phyloP scores from a whole-genome alignment of 2,329 filamentous ascomycete species.

The Emergomyces orientalis region DNA sequence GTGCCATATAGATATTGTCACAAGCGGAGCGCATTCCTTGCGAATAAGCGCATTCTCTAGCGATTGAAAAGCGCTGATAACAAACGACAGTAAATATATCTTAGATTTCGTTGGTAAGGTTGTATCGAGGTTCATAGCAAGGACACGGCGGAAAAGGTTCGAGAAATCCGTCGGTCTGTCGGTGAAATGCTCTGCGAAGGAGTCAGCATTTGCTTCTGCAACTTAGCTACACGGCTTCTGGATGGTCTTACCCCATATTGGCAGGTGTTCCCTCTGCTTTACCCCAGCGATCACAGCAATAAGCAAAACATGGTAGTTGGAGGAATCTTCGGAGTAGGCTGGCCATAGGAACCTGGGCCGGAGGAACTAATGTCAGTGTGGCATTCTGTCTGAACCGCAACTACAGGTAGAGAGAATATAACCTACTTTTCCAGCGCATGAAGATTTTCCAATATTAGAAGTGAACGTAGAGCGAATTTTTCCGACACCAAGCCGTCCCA shows the following conservation, averaged over 20 bases:
- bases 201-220: neutral
- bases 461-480: slow-evolving; percentile 64
- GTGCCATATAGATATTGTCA: slow-evolving; percentile 93
- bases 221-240: neutral
- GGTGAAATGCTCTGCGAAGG: slow-evolving; percentile 50
- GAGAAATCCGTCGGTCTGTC: slow-evolving; percentile 75
- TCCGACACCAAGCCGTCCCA: slow-evolving; percentile 84
- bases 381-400: neutral
- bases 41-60: slow-evolving; percentile 80
- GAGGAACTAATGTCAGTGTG: slow-evolving; percentile 18
- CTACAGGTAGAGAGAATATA: neutral
- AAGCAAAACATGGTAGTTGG: slow-evolving; percentile 83
- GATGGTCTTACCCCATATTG: slow-evolving; percentile 63
- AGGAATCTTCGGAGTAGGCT: slow-evolving; percentile 76
- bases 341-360: slow-evolving; percentile 80
- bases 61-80: slow-evolving; percentile 88
- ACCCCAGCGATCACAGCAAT: slow-evolving; percentile 78
- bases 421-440: slow-evolving; percentile 74
- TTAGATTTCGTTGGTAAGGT: slow-evolving; percentile 58
- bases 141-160: slow-evolving; percentile 73
- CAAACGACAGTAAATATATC: slow-evolving; percentile 76
- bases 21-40: slow-evolving; percentile 91
- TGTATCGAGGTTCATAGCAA: slow-evolving; percentile 73
- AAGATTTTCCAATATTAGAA: slow-evolving; percentile 78
- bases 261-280: slow-evolving; percentile 76